Evolutionary conservation across 495 filamentous ascomycete genomes (phyloP), one percentile per base, ranked within the genome.

Genomic region (Trichoderma asperelloides): DNA sequence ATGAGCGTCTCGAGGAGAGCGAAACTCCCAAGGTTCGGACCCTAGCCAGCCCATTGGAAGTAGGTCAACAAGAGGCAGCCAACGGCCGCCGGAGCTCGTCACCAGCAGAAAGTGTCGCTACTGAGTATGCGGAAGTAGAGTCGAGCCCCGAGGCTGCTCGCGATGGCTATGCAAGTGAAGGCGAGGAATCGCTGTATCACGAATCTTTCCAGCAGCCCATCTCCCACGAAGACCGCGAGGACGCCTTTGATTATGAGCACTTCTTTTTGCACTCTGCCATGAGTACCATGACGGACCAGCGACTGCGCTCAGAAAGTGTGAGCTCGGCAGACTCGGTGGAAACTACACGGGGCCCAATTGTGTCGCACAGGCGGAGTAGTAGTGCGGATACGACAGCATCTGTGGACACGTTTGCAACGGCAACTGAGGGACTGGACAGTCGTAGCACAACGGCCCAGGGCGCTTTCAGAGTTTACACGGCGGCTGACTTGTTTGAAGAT

Each of bases 221-320:
- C 15, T 85, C 83, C 5, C 95, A 98, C 72, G 95, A 98, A 78
- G 94, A 98, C 75, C 91, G 95, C 18, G 89, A 93, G 70, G 95
- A 98, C 74, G 95, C 95, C 8, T 98, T 98, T 75, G 95, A 97
- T 74, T 98, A 98, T 70, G 91, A 98, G 72, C 86, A 96, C 71
- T 96, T 96, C 77, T 96, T 96, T 76, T 83, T 97, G 13, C 92
- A 96, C 73, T 93, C 89, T 71, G 91, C 91, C 18, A 85, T 96
- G 83, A 91, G 91, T n/a, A 90, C 82, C 62, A 79, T 88, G 71
- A 81, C 78, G 68, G 76, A 76, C 16, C 89, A 88, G 68, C 82
- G 77, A 47, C 76, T 73, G 49, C 25, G 41, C 64, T 45, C 64
- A 11, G 64, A 65, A 47, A 87, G 84, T 67, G 82, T 79, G 55